phyloP scores from a whole-genome alignment of 768 basidiomycete species.

The Nevesoporus exiguus region DNA sequence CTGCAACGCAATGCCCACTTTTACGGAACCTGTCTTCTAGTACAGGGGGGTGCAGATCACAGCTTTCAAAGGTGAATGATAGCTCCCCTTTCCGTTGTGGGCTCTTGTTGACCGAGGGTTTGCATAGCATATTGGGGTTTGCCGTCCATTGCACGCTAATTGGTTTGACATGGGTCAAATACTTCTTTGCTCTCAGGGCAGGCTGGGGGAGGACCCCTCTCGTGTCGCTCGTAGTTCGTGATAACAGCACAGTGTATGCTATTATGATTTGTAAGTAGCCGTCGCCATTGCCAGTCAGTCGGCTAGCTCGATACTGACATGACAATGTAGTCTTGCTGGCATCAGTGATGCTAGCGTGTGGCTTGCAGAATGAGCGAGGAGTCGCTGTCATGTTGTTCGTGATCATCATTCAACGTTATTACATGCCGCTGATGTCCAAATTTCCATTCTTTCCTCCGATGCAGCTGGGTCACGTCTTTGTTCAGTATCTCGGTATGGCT shows the following conservation, averaged over 20 bases:
- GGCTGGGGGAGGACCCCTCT: constrained; percentile 19
- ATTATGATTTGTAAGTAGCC: constrained; percentile 8
- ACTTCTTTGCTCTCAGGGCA: constrained; percentile 9
- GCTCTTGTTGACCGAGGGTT: background rate
- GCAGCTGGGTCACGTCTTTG: constrained; percentile 16
- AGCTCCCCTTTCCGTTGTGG: background rate
- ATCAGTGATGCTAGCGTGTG: background rate
- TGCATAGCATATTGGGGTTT: constrained; percentile 12
- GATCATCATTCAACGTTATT: background rate
- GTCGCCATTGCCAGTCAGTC: background rate
- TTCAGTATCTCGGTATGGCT: constrained; percentile 13
- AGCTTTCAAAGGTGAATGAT: constrained; percentile 10
- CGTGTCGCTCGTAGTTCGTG: constrained; percentile 19
- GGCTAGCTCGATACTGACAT: background rate
- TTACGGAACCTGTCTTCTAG: constrained; percentile 12
- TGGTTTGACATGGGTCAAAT: constrained; percentile 19
- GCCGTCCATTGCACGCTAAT: constrained; percentile 15
- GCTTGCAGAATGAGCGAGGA: background rate
- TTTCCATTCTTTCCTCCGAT: background rate
- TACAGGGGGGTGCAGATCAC: background rate
- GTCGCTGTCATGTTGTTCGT: constrained; percentile 9
- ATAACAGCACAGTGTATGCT: constrained; percentile 12
- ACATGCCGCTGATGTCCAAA: background rate
- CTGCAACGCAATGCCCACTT: background rate
- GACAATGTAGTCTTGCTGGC: background rate